Base-by-base conservation (phyloP, 805 yeast species). In the Candida sphagnicola region DNA sequence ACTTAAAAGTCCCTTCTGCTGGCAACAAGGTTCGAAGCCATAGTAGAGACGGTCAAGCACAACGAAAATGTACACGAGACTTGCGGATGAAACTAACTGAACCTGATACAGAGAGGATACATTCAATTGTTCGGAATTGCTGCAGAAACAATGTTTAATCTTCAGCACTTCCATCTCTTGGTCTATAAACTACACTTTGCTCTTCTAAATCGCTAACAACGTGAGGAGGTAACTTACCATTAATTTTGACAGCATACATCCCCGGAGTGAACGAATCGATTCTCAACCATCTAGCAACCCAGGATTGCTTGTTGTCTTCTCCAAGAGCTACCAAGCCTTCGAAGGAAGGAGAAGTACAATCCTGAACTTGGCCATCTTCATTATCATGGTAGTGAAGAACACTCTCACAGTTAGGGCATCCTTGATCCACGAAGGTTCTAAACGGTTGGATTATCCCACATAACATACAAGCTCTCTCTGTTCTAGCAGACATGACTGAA, bases 231-330 rank as follows among this genome's bases (percentile, higher is more conserved):
- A 93, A 67, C 51, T 87, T 81, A 25, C 99, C 99, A 49, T 80
- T 83, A 5, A 93, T 91, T 54, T 91, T 86, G 21, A 90, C 95
- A 1, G 99, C 99, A 51, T 93, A 89, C 50, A 91, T 59, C 0
- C 98, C 99, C 1, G 95, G 85, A 16, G 79, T 82, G 57, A 88
- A 87, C 13, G 86, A 82, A 54, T 87, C 95, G 23, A 91, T 82
- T 60, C 97, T 78, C 40, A 91, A 69, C 99, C 99, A 91, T 56
- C 85, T 79, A 12, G 96, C 96, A 28, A 88, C 96, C 99, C 99
- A 91, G 2, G 96, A 87, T 25, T 74, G 77, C 37, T 79, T 77
- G 51, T 63, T 67, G 36, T 91, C 88, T 43, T 84, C 89, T 35
- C 95, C 88, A 45, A 88, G 72, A 2, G 97, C 96, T 4, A 91